Base-by-base conservation (phyloP, 2,329 filamentous ascomycete genomes). In the Diaporthe sp. region DNA sequence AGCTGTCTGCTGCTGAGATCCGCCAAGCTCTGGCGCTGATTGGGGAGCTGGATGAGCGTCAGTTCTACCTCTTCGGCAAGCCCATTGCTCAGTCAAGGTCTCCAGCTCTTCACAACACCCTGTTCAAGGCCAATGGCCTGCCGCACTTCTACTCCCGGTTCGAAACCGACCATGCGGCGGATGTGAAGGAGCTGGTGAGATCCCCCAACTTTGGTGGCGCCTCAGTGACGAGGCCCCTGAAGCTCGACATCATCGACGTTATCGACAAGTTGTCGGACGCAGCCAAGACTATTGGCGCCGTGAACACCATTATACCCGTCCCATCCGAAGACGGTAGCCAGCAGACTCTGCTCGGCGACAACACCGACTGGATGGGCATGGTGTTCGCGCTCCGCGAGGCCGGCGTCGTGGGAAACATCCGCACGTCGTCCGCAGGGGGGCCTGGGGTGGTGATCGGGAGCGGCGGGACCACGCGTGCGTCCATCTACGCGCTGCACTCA, bases 331-430 rank as follows among this genome's bases (percentile, higher is more conserved):
- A 85, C 10, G 81, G 79, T 10, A 86, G 83, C 4, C 84, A 87
- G 73, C 84, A 84, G 67, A 89, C 87, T 31, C 90, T 98, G 4
- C 83, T 94, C 22, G 97, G 97, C 58, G 94, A 96, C 82, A 99
- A 99, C 84, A 99, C 97, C 17, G 97, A 99, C 86, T 99, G 95
- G 94, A 90, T 92, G 81, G 97, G 97, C 77, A 99, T 99, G 92
- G 92, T 94, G 3, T 91, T 94, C 79, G 93, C 94, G 4, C 89
- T 99, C 28, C 91, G 90, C 74, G 90, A 91, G 57, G 92, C 91
- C 2, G 94, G 94, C 10, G 87, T 94, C 53, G 85, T 77, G 83
- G 77, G 82, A 81, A 80, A 79, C 81, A 79, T 80, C 82, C 81
- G 72, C 72, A 76, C 49, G 28, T 77, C 80, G 78, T 39, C 82